These are phyloP conservation scores for Gomphus sp. DNA, from an alignment of 1,284 basidiomycete genomes.

Conservation along the genomic window DNA sequence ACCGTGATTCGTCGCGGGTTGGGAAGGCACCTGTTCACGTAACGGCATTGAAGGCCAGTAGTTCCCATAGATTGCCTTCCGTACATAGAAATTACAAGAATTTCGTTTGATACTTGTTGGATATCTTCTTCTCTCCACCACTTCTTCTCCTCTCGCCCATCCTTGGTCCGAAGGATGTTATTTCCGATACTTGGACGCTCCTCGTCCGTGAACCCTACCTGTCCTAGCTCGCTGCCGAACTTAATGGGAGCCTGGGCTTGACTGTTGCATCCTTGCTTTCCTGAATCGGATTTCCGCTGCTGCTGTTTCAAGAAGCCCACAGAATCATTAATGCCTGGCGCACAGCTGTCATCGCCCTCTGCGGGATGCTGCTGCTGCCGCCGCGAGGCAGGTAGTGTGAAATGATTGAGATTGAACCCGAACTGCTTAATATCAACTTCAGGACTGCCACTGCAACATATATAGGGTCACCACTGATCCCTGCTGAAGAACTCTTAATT, in stretches of 20 bases:
- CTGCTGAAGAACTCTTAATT: too few species aligned
- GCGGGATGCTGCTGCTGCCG: constrained; percentile 10
- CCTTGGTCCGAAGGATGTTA: constrained; percentile 8
- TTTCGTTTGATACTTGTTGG: constrained; percentile 70
- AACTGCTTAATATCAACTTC: constrained; percentile 13
- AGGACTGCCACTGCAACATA: not conserved
- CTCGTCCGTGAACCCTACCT: constrained; percentile 27
- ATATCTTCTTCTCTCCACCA: too few species aligned
- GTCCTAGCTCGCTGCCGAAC: constrained; percentile 26
- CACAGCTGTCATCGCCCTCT: not conserved
- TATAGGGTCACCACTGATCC: constrained; percentile 20
- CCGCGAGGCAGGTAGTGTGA: constrained; percentile 11
- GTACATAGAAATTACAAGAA: constrained; percentile 79
- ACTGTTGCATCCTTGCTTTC: too few species aligned
- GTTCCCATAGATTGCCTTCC: constrained; percentile 74
- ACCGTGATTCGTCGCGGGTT: too few species aligned
- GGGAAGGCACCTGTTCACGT: too few species aligned
- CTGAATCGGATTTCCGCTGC: too few species aligned
- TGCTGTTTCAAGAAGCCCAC: not conserved
- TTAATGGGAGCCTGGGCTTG: not conserved
- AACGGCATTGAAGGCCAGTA: too few species aligned
- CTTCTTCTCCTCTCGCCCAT: constrained; percentile 20
- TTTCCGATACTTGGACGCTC: constrained; percentile 22
- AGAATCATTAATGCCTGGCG: constrained; percentile 1
- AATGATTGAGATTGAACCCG: constrained; percentile 13